Evolutionary conservation across 768 basidiomycete genomes (phyloP).

Genomic region (Chalciporus pseudorubinellus): DNA sequence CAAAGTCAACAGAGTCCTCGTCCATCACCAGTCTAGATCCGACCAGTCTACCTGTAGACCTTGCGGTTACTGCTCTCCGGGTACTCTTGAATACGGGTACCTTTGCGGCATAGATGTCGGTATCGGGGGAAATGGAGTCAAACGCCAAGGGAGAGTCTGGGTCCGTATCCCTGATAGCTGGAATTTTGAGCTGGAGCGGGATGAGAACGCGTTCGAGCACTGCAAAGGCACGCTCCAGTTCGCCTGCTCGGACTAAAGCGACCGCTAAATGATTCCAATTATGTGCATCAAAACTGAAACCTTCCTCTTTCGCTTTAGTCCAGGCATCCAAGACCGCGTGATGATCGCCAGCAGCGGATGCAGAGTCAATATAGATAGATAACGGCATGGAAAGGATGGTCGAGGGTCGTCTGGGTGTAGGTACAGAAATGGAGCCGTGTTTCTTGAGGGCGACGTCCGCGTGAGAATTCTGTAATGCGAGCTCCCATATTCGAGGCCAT

Average conservation of each 20-base stretch:
- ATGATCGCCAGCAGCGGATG: slow-evolving; percentile 65
- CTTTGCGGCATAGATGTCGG: slow-evolving; percentile 26
- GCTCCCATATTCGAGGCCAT: slow-evolving; percentile 67
- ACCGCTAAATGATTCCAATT: slow-evolving; percentile 90
- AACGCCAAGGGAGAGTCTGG: slow-evolving; percentile 44
- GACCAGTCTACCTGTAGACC: slow-evolving; percentile 13
- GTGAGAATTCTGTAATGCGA: slow-evolving; percentile 47
- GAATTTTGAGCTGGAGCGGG: slow-evolving; percentile 44
- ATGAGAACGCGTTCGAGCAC: slow-evolving; percentile 76
- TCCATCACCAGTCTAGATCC: slow-evolving; percentile 10
- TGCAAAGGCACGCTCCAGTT: slow-evolving; percentile 81
- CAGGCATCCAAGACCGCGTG: slow-evolving; percentile 61
- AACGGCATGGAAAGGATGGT: slow-evolving; percentile 73
- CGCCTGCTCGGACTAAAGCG: slow-evolving; percentile 75
- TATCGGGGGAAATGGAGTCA: slow-evolving; percentile 27
- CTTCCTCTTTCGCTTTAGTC: slow-evolving; percentile 56
- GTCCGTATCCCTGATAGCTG: slow-evolving; percentile 22
- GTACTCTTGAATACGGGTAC: slow-evolving; percentile 28
- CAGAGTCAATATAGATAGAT: slow-evolving; percentile 75
- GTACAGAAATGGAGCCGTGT: slow-evolving; percentile 8
- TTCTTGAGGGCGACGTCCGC: slow-evolving; percentile 34
- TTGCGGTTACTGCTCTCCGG: slow-evolving; percentile 26
- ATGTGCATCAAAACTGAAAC: slow-evolving; percentile 79
- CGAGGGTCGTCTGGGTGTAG: slow-evolving; percentile 33
- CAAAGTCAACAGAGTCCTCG: slow-evolving; percentile 44